Base-by-base conservation (phyloP, 352 stramenopile species). In the Pythium sukuiense region DNA sequence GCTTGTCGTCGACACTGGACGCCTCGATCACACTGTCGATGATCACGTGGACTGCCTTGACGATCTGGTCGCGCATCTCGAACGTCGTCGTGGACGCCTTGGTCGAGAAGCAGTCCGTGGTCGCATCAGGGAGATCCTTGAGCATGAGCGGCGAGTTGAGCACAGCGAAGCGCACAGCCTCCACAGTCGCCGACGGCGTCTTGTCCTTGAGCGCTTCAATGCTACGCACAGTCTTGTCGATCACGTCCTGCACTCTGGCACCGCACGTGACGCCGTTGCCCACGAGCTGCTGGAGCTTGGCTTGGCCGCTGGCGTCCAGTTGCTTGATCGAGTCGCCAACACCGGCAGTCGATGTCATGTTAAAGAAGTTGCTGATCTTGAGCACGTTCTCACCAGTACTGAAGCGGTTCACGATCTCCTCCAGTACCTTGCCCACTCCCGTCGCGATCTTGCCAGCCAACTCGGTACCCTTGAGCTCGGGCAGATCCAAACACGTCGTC, bases 1-100 rank as follows among this genome's bases (percentile, higher is more conserved):
- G 57, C 0, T 76, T 78, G n/a, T 70, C 76, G 9, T 7, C 33
- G 29, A 68, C 18, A 53, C 77, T 53, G 58, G 77, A 49, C 8
- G 79, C 78, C 24, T 71, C 76, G 35, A 88, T 71, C 33, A 85
- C 60, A 33, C 76, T 63, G 50, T 88, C 71, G 32, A 88, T 65
- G 50, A 88, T 66, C 33, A 80, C 74, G 32, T 74, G 63, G 54
- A 83, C 76, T 6, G 75, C 73, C 56, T 85, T 76, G 43, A 64
- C 37, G 30, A 76, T 73, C 32, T 69, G 54, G 50, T 87, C 78
- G 3, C 83, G 81, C 33, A 32, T 48, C 54, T 46, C 30, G 27
- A 60, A 58, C 2, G 41, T 55, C 14, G 32, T 61, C 4, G 50
- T 37, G 4, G n/a, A n/a, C n/a, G n/a, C 33, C 14, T 29, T 60